A percentile compares a stretch with the other conserved stretches of the same genome.
Conservation (phyloP, 2,329 filamentous ascomycete genomes). For the Colletotrichum liriopes region DNA sequence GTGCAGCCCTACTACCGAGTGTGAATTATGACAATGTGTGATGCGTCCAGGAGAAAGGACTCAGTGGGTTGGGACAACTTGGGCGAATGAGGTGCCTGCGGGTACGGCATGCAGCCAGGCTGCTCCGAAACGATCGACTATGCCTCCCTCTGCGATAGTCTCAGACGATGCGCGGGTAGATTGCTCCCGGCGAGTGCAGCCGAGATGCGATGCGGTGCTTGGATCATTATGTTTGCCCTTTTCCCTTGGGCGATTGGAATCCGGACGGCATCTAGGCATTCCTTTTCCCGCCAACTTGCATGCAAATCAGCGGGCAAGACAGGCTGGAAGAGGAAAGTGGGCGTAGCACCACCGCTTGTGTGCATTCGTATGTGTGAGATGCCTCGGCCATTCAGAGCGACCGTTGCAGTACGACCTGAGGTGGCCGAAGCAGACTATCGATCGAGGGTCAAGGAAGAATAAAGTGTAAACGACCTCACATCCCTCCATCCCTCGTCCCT, state of each 20-base stretch:
- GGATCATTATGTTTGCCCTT: slow-evolving; percentile 15
- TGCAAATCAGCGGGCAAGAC: slow-evolving; percentile 23
- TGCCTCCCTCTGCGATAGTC: slow-evolving; percentile 25
- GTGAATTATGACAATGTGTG: slow-evolving; percentile 26
- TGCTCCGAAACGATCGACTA: slow-evolving; percentile 38
- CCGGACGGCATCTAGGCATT: slow-evolving; percentile 29
- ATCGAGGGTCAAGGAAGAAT: slow-evolving; percentile 16
- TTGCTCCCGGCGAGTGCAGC: slow-evolving; percentile 6
- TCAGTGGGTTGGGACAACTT: slow-evolving; percentile 14
- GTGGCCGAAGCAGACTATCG: slow-evolving; percentile 12
- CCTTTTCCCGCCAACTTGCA: slow-evolving; percentile 1
- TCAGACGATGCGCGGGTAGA: slow-evolving; percentile 37
- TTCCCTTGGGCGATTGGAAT: slow-evolving; percentile 23
- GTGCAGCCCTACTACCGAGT: slow-evolving; percentile 41
- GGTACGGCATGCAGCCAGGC: slow-evolving; percentile 39
- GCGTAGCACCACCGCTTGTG: slow-evolving; percentile 7
- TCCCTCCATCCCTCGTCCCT: slow-evolving; percentile 14
- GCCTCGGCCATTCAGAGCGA: slow-evolving; percentile 15
- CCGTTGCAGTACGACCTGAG: slow-evolving; percentile 2
- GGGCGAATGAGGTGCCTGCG: slow-evolving; percentile 35
- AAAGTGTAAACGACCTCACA: slow-evolving; percentile 23
- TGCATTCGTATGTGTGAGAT: slow-evolving; percentile 12
- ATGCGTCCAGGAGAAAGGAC: slow-evolving; percentile 24
- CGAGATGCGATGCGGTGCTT: slow-evolving; percentile 22
- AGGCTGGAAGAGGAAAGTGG: slow-evolving; percentile 28